Conservation (phyloP, 768 basidiomycete genomes). For the Cytidiella melzeri region DNA sequence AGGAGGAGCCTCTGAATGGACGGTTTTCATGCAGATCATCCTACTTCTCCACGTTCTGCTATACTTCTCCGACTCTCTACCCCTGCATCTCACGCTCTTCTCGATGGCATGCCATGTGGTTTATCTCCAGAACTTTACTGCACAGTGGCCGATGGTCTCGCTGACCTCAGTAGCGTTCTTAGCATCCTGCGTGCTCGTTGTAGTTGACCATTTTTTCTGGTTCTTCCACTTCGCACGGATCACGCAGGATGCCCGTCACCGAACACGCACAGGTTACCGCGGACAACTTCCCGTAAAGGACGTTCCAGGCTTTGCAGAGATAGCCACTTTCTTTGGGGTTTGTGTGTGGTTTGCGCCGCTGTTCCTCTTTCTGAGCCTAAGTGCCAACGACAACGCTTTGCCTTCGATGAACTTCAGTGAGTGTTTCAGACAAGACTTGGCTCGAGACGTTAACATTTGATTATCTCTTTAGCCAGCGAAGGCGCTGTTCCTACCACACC, state of each 20-base stretch:
- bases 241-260: constrained; percentile 56
- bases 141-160: constrained; percentile 88
- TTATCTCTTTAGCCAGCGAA: too few species aligned
- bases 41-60: constrained; percentile 73
- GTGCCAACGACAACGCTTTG: constrained; percentile 94
- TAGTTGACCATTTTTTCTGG: constrained; percentile 92
- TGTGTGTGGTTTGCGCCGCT: constrained; percentile 89
- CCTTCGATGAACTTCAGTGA: constrained; percentile 56
- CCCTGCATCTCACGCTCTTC: constrained; percentile 66
- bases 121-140: constrained; percentile 90
- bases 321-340: constrained; percentile 76
- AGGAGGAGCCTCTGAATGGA: neutral
- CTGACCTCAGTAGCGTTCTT: constrained; percentile 82
- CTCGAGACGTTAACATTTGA: too few species aligned
- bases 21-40: constrained; percentile 46
- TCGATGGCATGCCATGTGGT: constrained; percentile 80
- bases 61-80: constrained; percentile 76
- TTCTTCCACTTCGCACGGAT: constrained; percentile 88
- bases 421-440: constrained; percentile 6
- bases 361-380: constrained; percentile 92
- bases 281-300: constrained; percentile 27
- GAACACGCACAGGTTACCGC: constrained; percentile 40
- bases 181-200: constrained; percentile 77
- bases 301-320: constrained; percentile 52
- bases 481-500: constrained; percentile 17